Conservation (phyloP, 1,139 yeast species). For the Saccharomycopsis phalli region DNA sequence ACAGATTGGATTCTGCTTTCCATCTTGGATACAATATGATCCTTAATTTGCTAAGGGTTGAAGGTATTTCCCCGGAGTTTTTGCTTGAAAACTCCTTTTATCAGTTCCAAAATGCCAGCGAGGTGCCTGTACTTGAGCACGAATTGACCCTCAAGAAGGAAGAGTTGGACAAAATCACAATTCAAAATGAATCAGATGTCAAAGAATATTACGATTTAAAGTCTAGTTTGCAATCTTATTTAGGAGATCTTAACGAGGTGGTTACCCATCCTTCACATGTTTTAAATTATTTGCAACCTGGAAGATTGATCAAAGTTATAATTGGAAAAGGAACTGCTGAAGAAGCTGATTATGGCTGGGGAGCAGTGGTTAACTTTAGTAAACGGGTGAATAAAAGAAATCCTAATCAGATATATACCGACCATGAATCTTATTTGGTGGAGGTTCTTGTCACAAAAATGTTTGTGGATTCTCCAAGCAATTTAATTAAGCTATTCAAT, state of each 20-base stretch:
- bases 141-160: slow-evolving; percentile 46
- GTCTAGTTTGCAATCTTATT: slow-evolving; percentile 60
- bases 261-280: slow-evolving; percentile 90
- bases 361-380: slow-evolving; percentile 68
- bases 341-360: slow-evolving; percentile 82
- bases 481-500: slow-evolving; percentile 55
- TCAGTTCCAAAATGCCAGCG: slow-evolving; percentile 89
- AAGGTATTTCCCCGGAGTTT: slow-evolving; percentile 95
- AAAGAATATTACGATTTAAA: slow-evolving; percentile 78
- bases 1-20: slow-evolving; percentile 91
- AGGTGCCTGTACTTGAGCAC: slow-evolving; percentile 76
- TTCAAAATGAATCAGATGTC: slow-evolving; percentile 68
- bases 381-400: slow-evolving; percentile 60
- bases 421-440: slow-evolving; percentile 83
- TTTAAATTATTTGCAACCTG: slow-evolving; percentile 77
- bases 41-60: slow-evolving; percentile 89
- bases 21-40: slow-evolving; percentile 97
- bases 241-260: slow-evolving; percentile 71
- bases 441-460: slow-evolving; percentile 76
- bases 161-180: slow-evolving; percentile 38
- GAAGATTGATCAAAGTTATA: slow-evolving; percentile 69
- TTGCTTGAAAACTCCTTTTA: slow-evolving; percentile 91
- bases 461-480: slow-evolving; percentile 69
- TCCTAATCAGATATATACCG: slow-evolving; percentile 45
- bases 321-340: slow-evolving; percentile 25